Evolutionary conservation across 495 filamentous ascomycete genomes (phyloP), one percentile per base, ranked within the genome.

Genomic region (Lentithecium fluviatile): DNA sequence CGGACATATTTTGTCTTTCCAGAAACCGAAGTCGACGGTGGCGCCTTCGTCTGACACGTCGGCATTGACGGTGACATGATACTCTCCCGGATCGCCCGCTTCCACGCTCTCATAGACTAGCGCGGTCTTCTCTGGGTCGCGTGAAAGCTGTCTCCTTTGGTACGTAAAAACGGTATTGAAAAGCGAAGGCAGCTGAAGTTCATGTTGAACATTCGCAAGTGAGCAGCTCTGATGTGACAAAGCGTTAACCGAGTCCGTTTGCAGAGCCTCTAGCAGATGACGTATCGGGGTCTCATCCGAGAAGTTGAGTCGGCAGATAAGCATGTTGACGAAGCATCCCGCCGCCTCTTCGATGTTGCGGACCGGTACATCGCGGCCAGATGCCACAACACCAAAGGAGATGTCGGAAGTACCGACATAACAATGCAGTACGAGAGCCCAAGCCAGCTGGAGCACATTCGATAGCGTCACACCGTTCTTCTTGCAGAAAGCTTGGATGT

Each of bases 241-340:
- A n/a, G 67, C 53, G 34, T 58, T 53, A n/a, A 66, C 61, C 6
- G 62, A 62, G 40, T 66, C 61, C 1, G 36, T 60, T 55, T 68
- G 68, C 1, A 62, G 37, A 13, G 45, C 8, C 34, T 69, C 61
- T 19, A 68, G 46, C 4, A 58, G 36, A 6, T 63, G 20, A 45
- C 56, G 47, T 6, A 82, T 25, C 26, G 56, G 55, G 0, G 71
- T 53, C 13, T 75, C 70, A 38, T 78, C 74, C 8, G 60, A 79
- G 15, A 79, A 45, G 45, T 71, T 77, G 58, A 82, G 72, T 10
- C 80, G 75, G 56, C 80, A 82, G 15, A 80, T 71, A 49, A 82
- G 71, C 51, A 83, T 77, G 43, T 82, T 83, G 20, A 85, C 81
- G 1, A 82, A 75, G 2, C 79, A 77, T 13, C 82, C 82, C 45